These are phyloP conservation scores for Clavariopsis aquatica DNA, from an alignment of 495 filamentous ascomycete species.

Conservation along the genomic window DNA sequence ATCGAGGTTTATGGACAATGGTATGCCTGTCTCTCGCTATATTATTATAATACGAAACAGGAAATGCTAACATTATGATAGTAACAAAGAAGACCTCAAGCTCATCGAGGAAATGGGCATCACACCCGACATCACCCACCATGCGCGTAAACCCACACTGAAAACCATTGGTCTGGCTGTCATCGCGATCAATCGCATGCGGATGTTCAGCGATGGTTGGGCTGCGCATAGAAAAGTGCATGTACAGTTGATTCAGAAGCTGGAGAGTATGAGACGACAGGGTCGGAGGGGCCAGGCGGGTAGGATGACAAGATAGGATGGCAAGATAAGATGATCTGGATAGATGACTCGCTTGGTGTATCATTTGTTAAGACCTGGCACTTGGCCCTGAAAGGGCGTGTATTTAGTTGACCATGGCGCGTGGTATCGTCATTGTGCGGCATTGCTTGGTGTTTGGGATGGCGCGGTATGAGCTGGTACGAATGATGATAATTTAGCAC, in stretches of 20 bases:
- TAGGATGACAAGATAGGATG: neutral
- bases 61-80: conserved; percentile 44
- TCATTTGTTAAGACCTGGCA: too few species aligned
- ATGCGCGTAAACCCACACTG: conserved; percentile 49
- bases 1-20: conserved; percentile 79
- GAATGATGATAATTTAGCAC: too few species aligned
- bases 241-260: conserved; percentile 39
- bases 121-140: conserved; percentile 49
- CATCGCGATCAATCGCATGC: conserved; percentile 59
- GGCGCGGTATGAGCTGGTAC: too few species aligned
- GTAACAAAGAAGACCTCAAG: conserved; percentile 86
- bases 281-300: conserved; percentile 2
- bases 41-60: too few species aligned
- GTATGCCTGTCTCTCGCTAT: conserved; percentile 58
- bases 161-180: conserved; percentile 55
- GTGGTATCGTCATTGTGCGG: too few species aligned
- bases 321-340: too few species aligned
- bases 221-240: conserved; percentile 42
- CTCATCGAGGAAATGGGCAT: conserved; percentile 81
- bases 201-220: conserved; percentile 54
- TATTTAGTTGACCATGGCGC: too few species aligned
- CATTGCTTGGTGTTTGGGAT: too few species aligned
- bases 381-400: too few species aligned
- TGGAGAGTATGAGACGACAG: conserved; percentile 35
- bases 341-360: too few species aligned